phyloP scores from a whole-genome alignment of 176 grass and related monocot species.

The Oropetium thomaeum region DNA sequence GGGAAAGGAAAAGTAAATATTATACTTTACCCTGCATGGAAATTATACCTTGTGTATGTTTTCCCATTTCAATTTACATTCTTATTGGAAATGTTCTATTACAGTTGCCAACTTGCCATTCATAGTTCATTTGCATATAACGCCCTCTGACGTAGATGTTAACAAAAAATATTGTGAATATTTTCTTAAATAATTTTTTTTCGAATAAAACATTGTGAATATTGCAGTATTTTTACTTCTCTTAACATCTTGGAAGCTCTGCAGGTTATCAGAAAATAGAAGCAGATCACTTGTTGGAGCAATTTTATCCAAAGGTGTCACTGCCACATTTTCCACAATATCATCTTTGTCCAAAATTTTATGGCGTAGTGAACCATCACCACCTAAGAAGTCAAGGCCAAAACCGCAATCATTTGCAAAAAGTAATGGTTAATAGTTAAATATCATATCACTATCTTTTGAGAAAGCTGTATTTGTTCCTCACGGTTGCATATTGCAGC shows the following conservation, averaged over 20 bases:
- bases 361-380: slow-evolving; percentile 71
- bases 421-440: slow-evolving; percentile 46
- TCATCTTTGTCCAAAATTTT: slow-evolving; percentile 89
- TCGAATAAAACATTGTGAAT: too few species aligned
- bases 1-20: too few species aligned
- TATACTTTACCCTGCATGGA: background rate
- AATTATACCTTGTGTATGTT: slow-evolving; percentile 4
- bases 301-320: slow-evolving; percentile 87
- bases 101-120: background rate
- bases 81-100: background rate
- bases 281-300: slow-evolving; percentile 93
- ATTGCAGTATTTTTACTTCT: slow-evolving; percentile 9
- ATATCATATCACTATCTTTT: slow-evolving; percentile 33
- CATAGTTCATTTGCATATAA: background rate
- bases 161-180: background rate
- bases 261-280: slow-evolving; percentile 90
- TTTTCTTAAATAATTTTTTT: too few species aligned
- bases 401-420: slow-evolving; percentile 90
- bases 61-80: slow-evolving; percentile 5
- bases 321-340: slow-evolving; percentile 87
- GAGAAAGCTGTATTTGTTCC: background rate
- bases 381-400: slow-evolving; percentile 66
- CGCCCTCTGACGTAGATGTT: background rate
- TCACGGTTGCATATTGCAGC: slow-evolving; percentile 53
- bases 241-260: slow-evolving; percentile 11